These are phyloP conservation scores for Dysphania ambrosioides DNA, from an alignment of 148 eudicot species.

Conservation along the genomic window DNA sequence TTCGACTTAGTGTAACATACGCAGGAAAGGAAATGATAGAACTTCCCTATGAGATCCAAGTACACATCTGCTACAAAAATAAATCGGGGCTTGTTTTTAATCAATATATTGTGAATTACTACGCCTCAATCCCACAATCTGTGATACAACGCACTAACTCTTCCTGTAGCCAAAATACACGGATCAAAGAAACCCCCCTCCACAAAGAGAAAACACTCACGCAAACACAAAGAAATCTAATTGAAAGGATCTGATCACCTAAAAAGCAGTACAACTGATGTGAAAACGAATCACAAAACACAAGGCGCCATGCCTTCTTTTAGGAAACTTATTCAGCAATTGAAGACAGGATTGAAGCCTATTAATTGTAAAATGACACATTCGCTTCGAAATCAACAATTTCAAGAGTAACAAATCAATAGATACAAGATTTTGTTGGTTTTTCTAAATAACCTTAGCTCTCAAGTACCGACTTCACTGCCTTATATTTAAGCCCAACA, in stretches of 20 bases:
- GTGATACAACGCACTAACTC: not conserved
- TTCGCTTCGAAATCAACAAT: not conserved
- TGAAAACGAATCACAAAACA: not conserved
- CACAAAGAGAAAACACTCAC: not conserved
- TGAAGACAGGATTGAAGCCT: not conserved
- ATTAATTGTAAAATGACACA: too few relatives aligned
- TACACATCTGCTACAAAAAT: not conserved
- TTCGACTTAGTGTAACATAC: not conserved
- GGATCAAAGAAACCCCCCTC: not conserved
- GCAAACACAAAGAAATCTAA: not conserved
- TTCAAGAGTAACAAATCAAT: not conserved
- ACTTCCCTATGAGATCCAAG: not conserved
- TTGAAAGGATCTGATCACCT: not conserved
- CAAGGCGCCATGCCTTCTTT: not conserved
- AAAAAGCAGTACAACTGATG: not conserved
- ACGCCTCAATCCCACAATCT: not conserved
- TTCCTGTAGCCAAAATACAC: not conserved
- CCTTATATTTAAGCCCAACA: not conserved
- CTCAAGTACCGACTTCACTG: not conserved
- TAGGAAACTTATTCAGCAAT: not conserved
- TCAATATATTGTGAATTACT: not conserved
- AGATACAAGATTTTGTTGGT: not conserved
- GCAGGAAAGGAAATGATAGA: not conserved
- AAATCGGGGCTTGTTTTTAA: not conserved
- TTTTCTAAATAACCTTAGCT: too few relatives aligned